Conservation (phyloP, 257 asterid species). For the Solanum pennellii region DNA sequence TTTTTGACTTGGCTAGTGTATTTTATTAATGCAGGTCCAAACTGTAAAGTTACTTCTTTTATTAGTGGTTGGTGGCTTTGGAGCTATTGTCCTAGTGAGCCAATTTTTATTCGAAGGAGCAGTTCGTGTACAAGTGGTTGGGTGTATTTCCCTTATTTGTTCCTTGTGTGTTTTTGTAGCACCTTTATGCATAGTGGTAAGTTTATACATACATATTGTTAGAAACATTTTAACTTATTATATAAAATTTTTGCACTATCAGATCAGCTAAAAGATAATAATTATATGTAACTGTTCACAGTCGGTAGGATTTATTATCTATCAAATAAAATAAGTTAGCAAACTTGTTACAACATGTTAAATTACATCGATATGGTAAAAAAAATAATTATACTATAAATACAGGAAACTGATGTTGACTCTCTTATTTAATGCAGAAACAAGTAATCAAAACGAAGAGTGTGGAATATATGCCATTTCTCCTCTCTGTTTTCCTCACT, state of each 20-base stretch:
- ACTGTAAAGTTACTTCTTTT: constrained; percentile 19
- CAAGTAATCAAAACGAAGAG: constrained; percentile 19
- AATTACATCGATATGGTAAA: neutral
- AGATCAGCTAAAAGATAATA: neutral
- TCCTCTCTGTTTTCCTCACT: constrained; percentile 28
- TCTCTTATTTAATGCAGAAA: neutral
- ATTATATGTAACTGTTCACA: neutral
- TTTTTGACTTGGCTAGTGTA: neutral
- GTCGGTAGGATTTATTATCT: neutral
- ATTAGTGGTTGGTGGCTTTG: constrained; percentile 29
- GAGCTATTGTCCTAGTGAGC: constrained; percentile 19
- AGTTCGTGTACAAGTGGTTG: constrained; percentile 28
- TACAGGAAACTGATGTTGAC: neutral
- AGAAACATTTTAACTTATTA: neutral
- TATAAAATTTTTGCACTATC: neutral
- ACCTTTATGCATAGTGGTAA: constrained; percentile 54
- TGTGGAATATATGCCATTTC: constrained; percentile 50
- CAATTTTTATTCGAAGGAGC: constrained; percentile 20
- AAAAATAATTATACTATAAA: too few species aligned
- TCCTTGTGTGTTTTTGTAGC: constrained; percentile 40
- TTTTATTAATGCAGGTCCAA: constrained; percentile 26
- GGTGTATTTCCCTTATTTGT: constrained; percentile 41
- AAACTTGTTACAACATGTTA: neutral
- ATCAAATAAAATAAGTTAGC: neutral
- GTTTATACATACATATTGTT: neutral